Percentiles rank a stretch among this genome's conserved stretches.
Evolutionary conservation across 2,329 filamentous ascomycete species (phyloP).

Genomic region (Tolypocladium paradoxum): DNA sequence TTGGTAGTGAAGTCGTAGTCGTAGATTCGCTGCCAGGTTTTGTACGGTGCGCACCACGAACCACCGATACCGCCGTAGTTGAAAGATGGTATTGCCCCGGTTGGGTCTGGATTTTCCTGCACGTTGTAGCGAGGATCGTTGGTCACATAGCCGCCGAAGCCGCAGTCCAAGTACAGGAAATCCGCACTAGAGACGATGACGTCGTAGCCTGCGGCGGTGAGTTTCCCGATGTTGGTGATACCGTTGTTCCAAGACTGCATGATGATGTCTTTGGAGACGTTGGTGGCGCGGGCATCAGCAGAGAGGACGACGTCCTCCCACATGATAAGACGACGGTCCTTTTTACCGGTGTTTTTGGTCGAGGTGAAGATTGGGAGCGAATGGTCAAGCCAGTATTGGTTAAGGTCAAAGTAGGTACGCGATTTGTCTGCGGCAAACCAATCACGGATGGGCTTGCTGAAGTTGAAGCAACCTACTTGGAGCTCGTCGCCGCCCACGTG

Average conservation of each 20-base stretch:
- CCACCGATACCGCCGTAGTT: conserved; percentile 43
- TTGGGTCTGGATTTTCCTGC: conserved; percentile 35
- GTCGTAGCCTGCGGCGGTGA: conserved; percentile 38
- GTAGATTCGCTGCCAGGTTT: conserved; percentile 50
- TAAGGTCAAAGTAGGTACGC: conserved; percentile 34
- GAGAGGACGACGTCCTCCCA: conserved; percentile 43
- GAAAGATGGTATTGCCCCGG: conserved; percentile 29
- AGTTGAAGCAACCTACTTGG: conserved; percentile 44
- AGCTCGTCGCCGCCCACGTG: conserved; percentile 47
- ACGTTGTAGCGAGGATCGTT: conserved; percentile 48
- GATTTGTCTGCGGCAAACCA: conserved; percentile 38
- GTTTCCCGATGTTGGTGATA: conserved; percentile 36
- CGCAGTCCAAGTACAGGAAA: conserved; percentile 47
- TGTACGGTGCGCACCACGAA: conserved; percentile 49
- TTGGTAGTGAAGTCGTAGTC: conserved; percentile 43
- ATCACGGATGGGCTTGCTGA: conserved; percentile 34
- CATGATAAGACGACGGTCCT: conserved; percentile 42
- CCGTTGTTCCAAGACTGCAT: conserved; percentile 46
- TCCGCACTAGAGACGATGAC: conserved; percentile 45
- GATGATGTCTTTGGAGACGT: conserved; percentile 38
- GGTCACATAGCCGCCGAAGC: conserved; percentile 39
- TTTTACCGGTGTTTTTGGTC: conserved; percentile 9
- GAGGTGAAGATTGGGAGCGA: conserved; percentile 36
- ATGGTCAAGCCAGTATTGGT: conserved; percentile 43
- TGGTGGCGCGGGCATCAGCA: conserved; percentile 29